phyloP scores from a whole-genome alignment of 805 yeast species.

The Ogataea glucozyma region DNA sequence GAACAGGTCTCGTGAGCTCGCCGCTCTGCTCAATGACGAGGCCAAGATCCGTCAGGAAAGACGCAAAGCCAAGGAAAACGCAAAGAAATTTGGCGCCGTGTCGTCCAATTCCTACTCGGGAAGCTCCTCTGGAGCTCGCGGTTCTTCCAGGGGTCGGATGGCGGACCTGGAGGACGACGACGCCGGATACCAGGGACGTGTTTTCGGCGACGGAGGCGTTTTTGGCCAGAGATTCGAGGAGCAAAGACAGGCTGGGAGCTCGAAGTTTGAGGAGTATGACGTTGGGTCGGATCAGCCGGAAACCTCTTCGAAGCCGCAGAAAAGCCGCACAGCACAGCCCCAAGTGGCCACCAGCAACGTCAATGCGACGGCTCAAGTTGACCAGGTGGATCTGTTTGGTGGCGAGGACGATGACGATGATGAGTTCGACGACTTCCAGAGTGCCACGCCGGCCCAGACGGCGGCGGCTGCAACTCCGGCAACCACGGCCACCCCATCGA shows the following conservation, averaged over 20 bases:
- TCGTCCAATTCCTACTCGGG: slow-evolving; percentile 48
- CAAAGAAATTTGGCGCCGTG: slow-evolving; percentile 81
- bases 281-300: slow-evolving; percentile 38
- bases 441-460: slow-evolving; percentile 50
- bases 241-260: slow-evolving; percentile 46
- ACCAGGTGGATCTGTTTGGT: slow-evolving; percentile 4
- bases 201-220: slow-evolving; percentile 72
- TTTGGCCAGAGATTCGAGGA: slow-evolving; percentile 68
- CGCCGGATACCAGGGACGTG: slow-evolving; percentile 45
- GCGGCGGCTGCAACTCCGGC: slow-evolving; percentile 23
- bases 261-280: slow-evolving; percentile 64
- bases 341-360: slow-evolving; percentile 42
- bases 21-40: slow-evolving; percentile 74
- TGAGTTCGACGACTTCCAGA: slow-evolving; percentile 80
- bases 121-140: slow-evolving; percentile 40
- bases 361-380: slow-evolving; percentile 41
- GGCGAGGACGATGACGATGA: slow-evolving; percentile 46
- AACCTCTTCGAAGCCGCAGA: too few relatives aligned
- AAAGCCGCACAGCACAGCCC: slow-evolving; percentile 26
- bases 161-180: slow-evolving; percentile 50
- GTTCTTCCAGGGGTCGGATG: slow-evolving; percentile 23
- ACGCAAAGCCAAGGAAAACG: slow-evolving; percentile 83
- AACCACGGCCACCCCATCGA: slow-evolving; percentile 21
- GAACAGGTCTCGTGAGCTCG: slow-evolving; percentile 79
- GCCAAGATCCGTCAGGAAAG: slow-evolving; percentile 76